These are phyloP conservation scores for Saccharomycopsis oosterbeekiorum DNA, from an alignment of 805 yeast genomes.

Conservation along the genomic window DNA sequence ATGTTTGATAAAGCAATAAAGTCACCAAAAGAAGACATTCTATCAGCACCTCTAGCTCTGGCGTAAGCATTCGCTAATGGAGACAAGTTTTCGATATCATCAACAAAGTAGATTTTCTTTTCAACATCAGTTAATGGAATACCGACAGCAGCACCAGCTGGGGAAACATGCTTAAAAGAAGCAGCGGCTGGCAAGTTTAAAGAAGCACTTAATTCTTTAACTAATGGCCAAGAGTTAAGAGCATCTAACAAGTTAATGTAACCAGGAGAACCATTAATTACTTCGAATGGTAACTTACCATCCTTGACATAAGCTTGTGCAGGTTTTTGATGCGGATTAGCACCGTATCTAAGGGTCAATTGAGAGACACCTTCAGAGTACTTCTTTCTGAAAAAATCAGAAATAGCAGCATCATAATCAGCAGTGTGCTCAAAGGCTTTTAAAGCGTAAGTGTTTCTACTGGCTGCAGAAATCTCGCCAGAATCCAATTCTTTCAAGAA, in stretches of 20 bases:
- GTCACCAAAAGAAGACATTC: conserved; percentile 99
- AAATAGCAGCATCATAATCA: conserved; percentile 89
- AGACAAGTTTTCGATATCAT: conserved; percentile 87
- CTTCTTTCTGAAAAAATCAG: conserved; percentile 96
- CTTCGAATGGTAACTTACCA: conserved; percentile 89
- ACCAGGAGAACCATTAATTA: conserved; percentile 91
- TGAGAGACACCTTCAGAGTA: conserved; percentile 85
- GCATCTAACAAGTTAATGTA: conserved; percentile 96
- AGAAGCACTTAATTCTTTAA: conserved; percentile 90
- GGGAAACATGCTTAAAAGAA: conserved; percentile 96
- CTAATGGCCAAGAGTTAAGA: conserved; percentile 97
- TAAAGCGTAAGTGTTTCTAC: conserved; percentile 79
- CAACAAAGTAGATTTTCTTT: conserved; percentile 91
- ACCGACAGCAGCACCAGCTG: conserved; percentile 98
- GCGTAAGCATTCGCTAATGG: conserved; percentile 98
- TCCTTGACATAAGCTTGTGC: conserved; percentile 90
- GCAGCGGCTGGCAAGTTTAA: conserved; percentile 97
- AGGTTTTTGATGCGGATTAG: conserved; percentile 98
- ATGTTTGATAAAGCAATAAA: conserved; percentile 94
- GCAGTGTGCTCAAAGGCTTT: conserved; percentile 99
- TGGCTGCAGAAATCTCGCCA: conserved; percentile 51
- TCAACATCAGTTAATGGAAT: conserved; percentile 84
- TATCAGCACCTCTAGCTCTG: conserved; percentile 98
- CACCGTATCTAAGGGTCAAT: conserved; percentile 94
- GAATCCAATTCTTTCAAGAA: conserved; percentile 71